A percentile compares a stretch with the other conserved stretches of the same genome.
These are phyloP conservation scores for Leccinum variabile DNA, from an alignment of 1,284 basidiomycete genomes.

Conservation along the genomic window DNA sequence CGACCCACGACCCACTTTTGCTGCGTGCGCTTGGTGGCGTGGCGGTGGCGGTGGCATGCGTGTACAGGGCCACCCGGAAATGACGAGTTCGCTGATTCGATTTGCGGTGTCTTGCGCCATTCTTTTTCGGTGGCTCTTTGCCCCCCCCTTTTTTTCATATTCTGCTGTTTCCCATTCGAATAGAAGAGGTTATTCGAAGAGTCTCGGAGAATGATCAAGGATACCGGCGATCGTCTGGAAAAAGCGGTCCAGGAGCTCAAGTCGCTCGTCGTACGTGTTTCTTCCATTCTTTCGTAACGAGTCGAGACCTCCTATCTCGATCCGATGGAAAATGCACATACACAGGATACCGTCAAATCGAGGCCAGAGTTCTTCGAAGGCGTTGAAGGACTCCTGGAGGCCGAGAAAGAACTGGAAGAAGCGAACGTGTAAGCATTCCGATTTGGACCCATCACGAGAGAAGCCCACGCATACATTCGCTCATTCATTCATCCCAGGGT, in stretches of 20 bases:
- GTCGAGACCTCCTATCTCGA: slow-evolving; percentile 17
- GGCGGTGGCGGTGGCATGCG: slow-evolving; percentile 10
- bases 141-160: neutral
- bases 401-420: slow-evolving; percentile 58
- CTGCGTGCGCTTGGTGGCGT: slow-evolving; percentile 9
- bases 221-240: slow-evolving; percentile 61
- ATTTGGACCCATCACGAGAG: neutral
- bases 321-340: slow-evolving; percentile 22
- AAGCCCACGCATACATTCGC: neutral
- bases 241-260: slow-evolving; percentile 64
- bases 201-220: slow-evolving; percentile 77
- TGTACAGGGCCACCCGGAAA: slow-evolving; percentile 32
- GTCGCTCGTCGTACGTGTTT: slow-evolving; percentile 64
- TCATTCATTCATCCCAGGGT: slow-evolving; percentile 23
- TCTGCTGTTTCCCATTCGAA: slow-evolving; percentile 1
- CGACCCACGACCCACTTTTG: neutral
- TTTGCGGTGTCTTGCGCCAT: slow-evolving; percentile 6
- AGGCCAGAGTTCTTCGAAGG: slow-evolving; percentile 48
- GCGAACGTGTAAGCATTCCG: slow-evolving; percentile 37
- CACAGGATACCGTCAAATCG: slow-evolving; percentile 49
- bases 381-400: slow-evolving; percentile 52
- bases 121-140: slow-evolving; percentile 18
- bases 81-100: slow-evolving; percentile 29
- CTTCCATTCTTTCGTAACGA: slow-evolving; percentile 19
- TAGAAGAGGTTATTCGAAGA: slow-evolving; percentile 78